These are phyloP conservation scores for Leptomonas pyrrhocoris DNA, from an alignment of 208 protist species.

Conservation along the genomic window DNA sequence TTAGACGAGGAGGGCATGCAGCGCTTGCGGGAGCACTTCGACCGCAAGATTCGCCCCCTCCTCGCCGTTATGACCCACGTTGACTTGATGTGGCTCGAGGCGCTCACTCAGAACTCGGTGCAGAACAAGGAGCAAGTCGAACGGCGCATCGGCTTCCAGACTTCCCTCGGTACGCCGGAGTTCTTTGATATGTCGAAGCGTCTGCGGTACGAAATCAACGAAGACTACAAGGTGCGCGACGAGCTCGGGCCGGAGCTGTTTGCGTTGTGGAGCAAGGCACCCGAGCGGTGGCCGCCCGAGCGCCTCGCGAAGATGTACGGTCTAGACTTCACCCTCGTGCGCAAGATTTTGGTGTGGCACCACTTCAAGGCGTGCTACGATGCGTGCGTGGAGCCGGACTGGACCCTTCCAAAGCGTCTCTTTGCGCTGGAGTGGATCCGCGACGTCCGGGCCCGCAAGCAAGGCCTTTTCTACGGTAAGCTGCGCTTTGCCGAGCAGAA, in stretches of 20 bases:
- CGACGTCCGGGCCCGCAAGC: constrained; percentile 87
- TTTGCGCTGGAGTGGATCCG: constrained; percentile 94
- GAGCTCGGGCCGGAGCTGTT: constrained; percentile 94
- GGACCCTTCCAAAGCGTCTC: constrained; percentile 91
- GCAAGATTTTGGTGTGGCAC: constrained; percentile 94
- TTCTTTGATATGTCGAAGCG: constrained; percentile 94
- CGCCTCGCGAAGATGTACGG: constrained; percentile 94
- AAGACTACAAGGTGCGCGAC: constrained; percentile 94
- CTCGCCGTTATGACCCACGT: constrained; percentile 93
- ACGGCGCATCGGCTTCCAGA: constrained; percentile 90
- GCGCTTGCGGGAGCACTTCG: constrained; percentile 92
- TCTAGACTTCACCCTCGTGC: constrained; percentile 90
- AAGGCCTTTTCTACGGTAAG: constrained; percentile 92
- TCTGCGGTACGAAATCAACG: constrained; percentile 93
- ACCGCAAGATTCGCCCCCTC: constrained; percentile 89
- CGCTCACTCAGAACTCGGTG: constrained; percentile 89
- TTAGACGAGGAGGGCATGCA: constrained; percentile 92
- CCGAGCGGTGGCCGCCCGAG: constrained; percentile 94
- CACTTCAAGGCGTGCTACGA: constrained; percentile 95
- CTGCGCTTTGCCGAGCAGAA: constrained; percentile 94
- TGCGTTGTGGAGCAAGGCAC: constrained; percentile 92
- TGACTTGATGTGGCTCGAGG: constrained; percentile 91
- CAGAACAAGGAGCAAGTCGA: constrained; percentile 89
- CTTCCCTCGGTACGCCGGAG: constrained; percentile 90
- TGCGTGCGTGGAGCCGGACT: constrained; percentile 93